Conservation (phyloP, 177 flowering plant genomes). For the Tripterygium wilfordii region DNA sequence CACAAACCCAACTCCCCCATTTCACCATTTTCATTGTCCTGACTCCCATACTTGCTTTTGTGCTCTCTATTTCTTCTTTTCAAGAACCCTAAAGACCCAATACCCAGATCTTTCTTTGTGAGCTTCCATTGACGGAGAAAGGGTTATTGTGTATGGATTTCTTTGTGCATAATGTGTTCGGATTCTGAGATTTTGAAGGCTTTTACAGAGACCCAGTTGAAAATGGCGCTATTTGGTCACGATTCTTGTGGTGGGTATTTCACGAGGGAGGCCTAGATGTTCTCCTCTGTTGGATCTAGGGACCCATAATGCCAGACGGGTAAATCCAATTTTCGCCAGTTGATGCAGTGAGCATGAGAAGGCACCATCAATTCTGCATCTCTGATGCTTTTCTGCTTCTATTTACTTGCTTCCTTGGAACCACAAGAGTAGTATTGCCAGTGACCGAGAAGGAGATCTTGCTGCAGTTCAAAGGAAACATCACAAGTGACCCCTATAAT, state of each 20-base stretch:
- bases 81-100: background rate
- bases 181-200: background rate
- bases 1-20: background rate
- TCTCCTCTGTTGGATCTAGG: slow-evolving; percentile 7
- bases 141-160: background rate
- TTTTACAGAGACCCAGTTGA: background rate
- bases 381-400: slow-evolving; percentile 22
- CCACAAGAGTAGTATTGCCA: slow-evolving; percentile 16
- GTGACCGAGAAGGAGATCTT: slow-evolving; percentile 68
- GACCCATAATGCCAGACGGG: slow-evolving; percentile 29
- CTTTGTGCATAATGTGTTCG: slow-evolving; percentile 4
- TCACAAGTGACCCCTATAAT: slow-evolving; percentile 62
- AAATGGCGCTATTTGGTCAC: slow-evolving; percentile 6
- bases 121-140: background rate
- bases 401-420: slow-evolving; percentile 12
- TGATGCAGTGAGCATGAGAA: slow-evolving; percentile 41
- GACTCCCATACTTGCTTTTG: slow-evolving; percentile 3
- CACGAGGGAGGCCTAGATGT: background rate
- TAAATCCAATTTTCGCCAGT: slow-evolving; percentile 10
- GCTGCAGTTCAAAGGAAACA: slow-evolving; percentile 71
- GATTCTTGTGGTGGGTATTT: slow-evolving; percentile 4
- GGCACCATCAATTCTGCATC: slow-evolving; percentile 13
- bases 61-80: slow-evolving; percentile 8
- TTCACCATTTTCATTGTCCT: background rate
- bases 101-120: background rate